Conservation (phyloP, 2,329 filamentous ascomycete genomes). For the Elsinoe batatas region DNA sequence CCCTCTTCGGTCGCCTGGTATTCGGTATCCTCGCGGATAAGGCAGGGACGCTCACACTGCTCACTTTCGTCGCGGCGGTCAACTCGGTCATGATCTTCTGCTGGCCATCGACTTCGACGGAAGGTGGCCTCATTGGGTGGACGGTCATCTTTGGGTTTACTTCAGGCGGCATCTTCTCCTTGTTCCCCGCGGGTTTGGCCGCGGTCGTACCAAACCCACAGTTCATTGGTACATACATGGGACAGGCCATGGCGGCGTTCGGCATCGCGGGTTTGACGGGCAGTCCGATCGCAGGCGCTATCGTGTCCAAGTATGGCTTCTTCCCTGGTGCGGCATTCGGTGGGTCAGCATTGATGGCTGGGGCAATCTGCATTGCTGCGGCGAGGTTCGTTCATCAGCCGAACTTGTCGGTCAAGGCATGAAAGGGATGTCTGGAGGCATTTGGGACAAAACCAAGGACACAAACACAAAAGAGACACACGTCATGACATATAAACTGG, state of each 20-base stretch:
- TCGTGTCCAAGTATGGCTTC: constrained; percentile 9
- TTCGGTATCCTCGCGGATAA: constrained; percentile 48
- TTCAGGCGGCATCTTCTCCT: constrained; percentile 9
- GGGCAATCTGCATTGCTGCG: neutral
- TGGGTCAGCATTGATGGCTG: neutral
- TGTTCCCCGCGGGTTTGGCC: constrained; percentile 7
- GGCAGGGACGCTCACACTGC: constrained; percentile 35
- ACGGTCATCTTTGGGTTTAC: constrained; percentile 4
- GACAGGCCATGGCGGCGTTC: constrained; percentile 3
- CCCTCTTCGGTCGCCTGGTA: constrained; percentile 42
- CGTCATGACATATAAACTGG: neutral
- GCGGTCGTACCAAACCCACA: neutral
- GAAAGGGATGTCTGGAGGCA: neutral
- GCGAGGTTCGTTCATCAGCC: constrained; percentile 6
- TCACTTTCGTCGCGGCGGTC: neutral
- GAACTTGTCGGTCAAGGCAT: constrained; percentile 6
- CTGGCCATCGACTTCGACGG: constrained; percentile 11
- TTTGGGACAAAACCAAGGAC: neutral
- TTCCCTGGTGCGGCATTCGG: neutral
- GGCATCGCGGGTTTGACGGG: constrained; percentile 13
- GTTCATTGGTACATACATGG: constrained; percentile 12
- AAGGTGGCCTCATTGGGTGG: constrained; percentile 12
- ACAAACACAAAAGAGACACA: neutral
- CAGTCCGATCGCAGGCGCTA: constrained; percentile 11
- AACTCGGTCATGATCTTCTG: constrained; percentile 38